Percentiles rank a stretch among this genome's conserved stretches.
Conservation (phyloP, 805 yeast species). For the Yamadazyma laniorum region DNA sequence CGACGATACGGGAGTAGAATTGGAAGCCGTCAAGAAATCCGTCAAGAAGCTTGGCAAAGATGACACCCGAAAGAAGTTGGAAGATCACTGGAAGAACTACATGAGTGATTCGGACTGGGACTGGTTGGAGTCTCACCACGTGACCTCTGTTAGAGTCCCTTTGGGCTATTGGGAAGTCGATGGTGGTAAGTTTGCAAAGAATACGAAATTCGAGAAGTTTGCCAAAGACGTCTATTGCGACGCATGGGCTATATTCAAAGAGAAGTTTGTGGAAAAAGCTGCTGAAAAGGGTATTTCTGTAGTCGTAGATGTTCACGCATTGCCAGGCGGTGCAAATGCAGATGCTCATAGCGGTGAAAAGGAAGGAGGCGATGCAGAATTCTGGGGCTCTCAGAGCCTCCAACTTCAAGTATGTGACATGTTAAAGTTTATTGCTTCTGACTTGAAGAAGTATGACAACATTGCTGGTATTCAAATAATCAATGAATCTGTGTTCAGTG, state of each 20-base stretch:
- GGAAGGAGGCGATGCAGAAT: conserved; percentile 51
- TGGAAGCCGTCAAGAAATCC: conserved; percentile 61
- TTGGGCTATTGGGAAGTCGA: conserved; percentile 88
- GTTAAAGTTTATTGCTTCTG: conserved; percentile 60
- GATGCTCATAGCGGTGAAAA: conserved; percentile 80
- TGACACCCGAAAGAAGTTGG: conserved; percentile 52
- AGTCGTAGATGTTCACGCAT: conserved; percentile 79
- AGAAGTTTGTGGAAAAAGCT: conserved; percentile 58
- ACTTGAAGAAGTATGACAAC: conserved; percentile 58
- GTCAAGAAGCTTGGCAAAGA: conserved; percentile 51
- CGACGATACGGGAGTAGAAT: conserved; percentile 58
- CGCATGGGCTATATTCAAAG: conserved; percentile 68
- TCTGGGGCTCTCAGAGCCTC: conserved; percentile 53
- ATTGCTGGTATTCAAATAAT: conserved; percentile 81
- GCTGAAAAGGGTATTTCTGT: conserved; percentile 62
- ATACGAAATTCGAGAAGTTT: conserved; percentile 60
- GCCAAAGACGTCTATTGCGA: conserved; percentile 54
- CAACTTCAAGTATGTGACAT: conserved; percentile 48
- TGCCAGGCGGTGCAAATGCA: conserved; percentile 91
- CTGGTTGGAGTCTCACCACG: conserved; percentile 64
- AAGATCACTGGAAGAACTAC: conserved; percentile 65
- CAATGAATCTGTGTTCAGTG: conserved; percentile 72
- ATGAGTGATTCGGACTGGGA: conserved; percentile 73
- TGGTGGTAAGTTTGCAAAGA: conserved; percentile 55
- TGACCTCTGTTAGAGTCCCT: conserved; percentile 83